These are phyloP conservation scores for Rubia yunnanensis DNA, from an alignment of 257 asterid species.

Conservation along the genomic window DNA sequence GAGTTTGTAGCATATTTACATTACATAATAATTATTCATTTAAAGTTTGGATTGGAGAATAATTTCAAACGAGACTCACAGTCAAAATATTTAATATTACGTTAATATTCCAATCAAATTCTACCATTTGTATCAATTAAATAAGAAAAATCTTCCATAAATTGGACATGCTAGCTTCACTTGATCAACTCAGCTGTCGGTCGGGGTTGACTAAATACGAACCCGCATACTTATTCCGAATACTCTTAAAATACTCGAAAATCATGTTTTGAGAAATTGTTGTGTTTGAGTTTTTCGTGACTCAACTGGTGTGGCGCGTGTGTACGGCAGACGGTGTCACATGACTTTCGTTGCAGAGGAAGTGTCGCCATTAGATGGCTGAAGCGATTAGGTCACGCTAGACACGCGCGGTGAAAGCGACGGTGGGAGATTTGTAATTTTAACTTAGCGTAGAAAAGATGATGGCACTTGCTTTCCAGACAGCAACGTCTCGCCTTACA, in stretches of 20 bases:
- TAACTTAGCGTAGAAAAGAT: slow-evolving; percentile 28
- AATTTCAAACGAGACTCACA: too few species aligned
- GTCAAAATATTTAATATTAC: too few species aligned
- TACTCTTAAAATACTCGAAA: too few species aligned
- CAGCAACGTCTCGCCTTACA: slow-evolving; percentile 23
- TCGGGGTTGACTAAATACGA: background rate
- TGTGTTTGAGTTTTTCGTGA: background rate
- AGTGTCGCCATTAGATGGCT: slow-evolving; percentile 14
- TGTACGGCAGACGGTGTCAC: slow-evolving; percentile 9
- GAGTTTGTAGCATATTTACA: too few species aligned
- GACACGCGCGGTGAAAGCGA: slow-evolving; percentile 29
- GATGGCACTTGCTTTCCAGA: slow-evolving; percentile 17
- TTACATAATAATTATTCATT: too few species aligned
- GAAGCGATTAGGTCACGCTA: slow-evolving; percentile 17
- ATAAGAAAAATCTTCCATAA: too few species aligned
- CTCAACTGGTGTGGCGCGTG: background rate
- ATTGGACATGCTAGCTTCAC: too few species aligned
- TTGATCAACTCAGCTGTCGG: background rate
- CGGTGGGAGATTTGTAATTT: slow-evolving; percentile 10
- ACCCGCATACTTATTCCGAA: too few species aligned
- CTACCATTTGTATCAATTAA: too few species aligned
- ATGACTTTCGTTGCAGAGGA: slow-evolving; percentile 16
- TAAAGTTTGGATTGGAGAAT: too few species aligned
- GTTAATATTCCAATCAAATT: too few species aligned
- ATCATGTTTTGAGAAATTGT: background rate